phyloP scores from a whole-genome alignment of 441 rosid species.

The Theobroma grandiflorum region DNA sequence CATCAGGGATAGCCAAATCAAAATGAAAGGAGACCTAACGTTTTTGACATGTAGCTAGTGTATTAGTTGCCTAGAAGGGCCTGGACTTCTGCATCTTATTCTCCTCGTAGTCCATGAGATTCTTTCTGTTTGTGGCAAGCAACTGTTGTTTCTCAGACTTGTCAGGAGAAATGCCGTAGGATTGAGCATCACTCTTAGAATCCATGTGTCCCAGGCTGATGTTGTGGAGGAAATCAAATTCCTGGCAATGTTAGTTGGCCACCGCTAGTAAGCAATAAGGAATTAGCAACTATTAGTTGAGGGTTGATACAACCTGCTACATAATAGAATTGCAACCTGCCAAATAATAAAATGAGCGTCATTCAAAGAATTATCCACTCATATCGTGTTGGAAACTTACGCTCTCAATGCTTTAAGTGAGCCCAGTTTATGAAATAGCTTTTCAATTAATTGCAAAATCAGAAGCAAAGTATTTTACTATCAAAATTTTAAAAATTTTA shows the following conservation, averaged over 20 bases:
- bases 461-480: too few relatives aligned
- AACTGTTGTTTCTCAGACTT: background rate
- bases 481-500: too few relatives aligned
- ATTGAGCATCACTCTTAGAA: too few relatives aligned
- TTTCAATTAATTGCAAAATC: too few relatives aligned
- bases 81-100: background rate
- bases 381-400: too few relatives aligned
- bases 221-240: background rate
- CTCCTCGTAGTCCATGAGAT: background rate
- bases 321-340: too few relatives aligned
- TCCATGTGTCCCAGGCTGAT: background rate
- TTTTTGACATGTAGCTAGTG: background rate
- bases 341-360: too few relatives aligned
- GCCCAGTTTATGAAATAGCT: too few relatives aligned
- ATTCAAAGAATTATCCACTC: too few relatives aligned
- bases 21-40: background rate
- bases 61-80: background rate
- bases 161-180: background rate
- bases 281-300: too few relatives aligned
- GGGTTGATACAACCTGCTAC: too few relatives aligned
- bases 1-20: background rate
- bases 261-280: background rate
- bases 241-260: conserved; percentile 1
- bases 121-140: conserved; percentile 1
- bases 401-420: too few relatives aligned